phyloP scores from a whole-genome alignment of 768 basidiomycete genomes.

The Leccinum olivaceopallidum region DNA sequence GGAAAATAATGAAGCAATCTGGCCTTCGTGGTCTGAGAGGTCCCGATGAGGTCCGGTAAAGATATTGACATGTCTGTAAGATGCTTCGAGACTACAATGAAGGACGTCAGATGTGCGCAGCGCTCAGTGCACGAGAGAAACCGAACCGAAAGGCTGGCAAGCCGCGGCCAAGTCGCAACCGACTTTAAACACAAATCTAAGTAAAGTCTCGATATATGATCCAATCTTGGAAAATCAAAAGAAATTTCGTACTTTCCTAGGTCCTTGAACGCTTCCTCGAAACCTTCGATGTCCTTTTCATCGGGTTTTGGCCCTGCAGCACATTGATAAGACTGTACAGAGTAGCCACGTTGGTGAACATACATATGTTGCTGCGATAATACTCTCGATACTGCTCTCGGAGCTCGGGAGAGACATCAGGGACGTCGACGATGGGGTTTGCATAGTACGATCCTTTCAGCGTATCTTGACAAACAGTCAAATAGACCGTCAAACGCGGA shows the following conservation, averaged over 20 bases:
- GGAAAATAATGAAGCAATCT: slow-evolving; percentile 97
- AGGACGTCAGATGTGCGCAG: slow-evolving; percentile 4
- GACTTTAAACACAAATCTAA: slow-evolving; percentile 77
- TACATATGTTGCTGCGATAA: slow-evolving; percentile 89
- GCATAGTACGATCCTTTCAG: slow-evolving; percentile 96
- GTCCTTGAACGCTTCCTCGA: slow-evolving; percentile 87
- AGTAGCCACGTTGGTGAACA: slow-evolving; percentile 12
- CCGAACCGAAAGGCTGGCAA: slow-evolving; percentile 86
- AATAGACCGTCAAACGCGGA: background rate
- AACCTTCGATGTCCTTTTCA: slow-evolving; percentile 65
- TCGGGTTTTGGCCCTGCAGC: slow-evolving; percentile 61
- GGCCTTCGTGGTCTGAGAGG: slow-evolving; percentile 86
- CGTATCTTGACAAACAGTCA: slow-evolving; percentile 49
- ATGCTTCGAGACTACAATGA: slow-evolving; percentile 56
- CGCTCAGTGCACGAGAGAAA: slow-evolving; percentile 1
- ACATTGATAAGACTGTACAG: background rate
- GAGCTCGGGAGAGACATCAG: slow-evolving; percentile 58
- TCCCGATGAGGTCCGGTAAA: slow-evolving; percentile 67
- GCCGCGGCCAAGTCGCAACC: slow-evolving; percentile 82
- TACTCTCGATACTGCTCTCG: slow-evolving; percentile 72
- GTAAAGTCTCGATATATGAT: slow-evolving; percentile 6
- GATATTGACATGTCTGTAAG: slow-evolving; percentile 64
- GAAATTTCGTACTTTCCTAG: slow-evolving; percentile 56
- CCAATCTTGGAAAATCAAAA: background rate
- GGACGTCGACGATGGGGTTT: slow-evolving; percentile 65